These are phyloP conservation scores for Euptelea pleiosperma DNA, from an alignment of 164 flowering plant genomes.

Conservation along the genomic window DNA sequence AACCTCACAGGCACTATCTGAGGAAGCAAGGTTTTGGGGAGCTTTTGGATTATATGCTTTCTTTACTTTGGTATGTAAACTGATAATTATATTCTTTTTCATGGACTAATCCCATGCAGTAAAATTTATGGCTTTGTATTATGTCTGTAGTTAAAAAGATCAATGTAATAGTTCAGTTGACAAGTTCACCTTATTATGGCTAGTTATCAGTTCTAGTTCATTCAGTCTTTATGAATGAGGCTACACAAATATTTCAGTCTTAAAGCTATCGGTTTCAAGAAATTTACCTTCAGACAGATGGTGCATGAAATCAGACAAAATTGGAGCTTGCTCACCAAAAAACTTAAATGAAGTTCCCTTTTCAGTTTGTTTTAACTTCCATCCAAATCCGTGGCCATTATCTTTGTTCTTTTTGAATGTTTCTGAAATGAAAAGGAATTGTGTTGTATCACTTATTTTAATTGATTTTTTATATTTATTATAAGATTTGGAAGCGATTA, in stretches of 20 bases:
- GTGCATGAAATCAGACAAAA: background rate
- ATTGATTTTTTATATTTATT: background rate
- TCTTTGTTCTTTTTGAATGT: background rate
- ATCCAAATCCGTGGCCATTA: background rate
- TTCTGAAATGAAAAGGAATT: background rate
- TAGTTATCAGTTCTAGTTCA: constrained; percentile 1
- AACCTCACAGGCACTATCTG: constrained; percentile 52
- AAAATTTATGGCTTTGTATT: background rate
- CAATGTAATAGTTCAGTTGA: background rate
- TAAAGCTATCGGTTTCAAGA: too few species aligned
- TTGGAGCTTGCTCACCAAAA: background rate
- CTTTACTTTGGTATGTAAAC: constrained; percentile 63
- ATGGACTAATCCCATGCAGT: background rate
- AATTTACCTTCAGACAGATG: background rate
- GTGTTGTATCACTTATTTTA: background rate
- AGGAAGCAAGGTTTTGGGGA: constrained; percentile 91
- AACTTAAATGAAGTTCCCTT: background rate
- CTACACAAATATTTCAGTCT: too few species aligned
- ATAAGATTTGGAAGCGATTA: background rate
- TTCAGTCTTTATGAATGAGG: too few species aligned
- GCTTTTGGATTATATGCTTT: constrained; percentile 86
- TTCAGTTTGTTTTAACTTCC: background rate
- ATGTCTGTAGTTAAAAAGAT: background rate
- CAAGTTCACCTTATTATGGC: background rate
- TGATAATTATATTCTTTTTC: background rate